These are phyloP conservation scores for Arthrobotrys entomopaga DNA, from an alignment of 2,329 filamentous ascomycete genomes.

Conservation along the genomic window DNA sequence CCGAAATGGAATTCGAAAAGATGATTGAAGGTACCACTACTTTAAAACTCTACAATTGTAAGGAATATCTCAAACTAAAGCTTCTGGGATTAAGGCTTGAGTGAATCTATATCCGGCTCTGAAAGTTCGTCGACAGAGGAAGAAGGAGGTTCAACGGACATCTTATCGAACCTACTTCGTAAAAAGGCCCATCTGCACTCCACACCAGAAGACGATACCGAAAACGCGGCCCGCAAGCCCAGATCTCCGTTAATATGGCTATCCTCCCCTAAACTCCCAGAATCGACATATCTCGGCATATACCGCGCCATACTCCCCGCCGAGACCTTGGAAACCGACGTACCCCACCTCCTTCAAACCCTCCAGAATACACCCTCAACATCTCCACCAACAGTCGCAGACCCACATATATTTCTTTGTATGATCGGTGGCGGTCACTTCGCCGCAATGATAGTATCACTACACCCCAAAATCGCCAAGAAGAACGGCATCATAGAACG, in stretches of 20 bases:
- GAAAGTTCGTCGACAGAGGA: constrained; percentile 76
- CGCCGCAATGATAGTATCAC: constrained; percentile 91
- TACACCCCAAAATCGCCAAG: constrained; percentile 81
- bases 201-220: constrained; percentile 62
- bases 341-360: constrained; percentile 74
- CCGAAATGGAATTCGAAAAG: constrained; percentile 85
- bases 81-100: constrained; percentile 72
- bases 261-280: constrained; percentile 76
- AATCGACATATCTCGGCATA: constrained; percentile 82
- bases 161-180: constrained; percentile 58
- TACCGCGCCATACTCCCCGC: constrained; percentile 83
- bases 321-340: constrained; percentile 72
- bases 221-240: constrained; percentile 66
- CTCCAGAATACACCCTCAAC: constrained; percentile 68
- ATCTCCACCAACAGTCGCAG: constrained; percentile 73
- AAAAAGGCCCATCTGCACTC: constrained; percentile 77
- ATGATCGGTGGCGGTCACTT: constrained; percentile 99
- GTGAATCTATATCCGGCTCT: constrained; percentile 88
- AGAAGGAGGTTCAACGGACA: constrained; percentile 64
- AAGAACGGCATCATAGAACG: constrained; percentile 76
- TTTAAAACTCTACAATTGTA: not conserved
- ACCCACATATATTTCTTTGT: constrained; percentile 89
- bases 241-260: constrained; percentile 88
- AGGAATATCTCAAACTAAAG: not conserved
- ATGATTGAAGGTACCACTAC: constrained; percentile 70